Evolutionary conservation across 129 eudicot species (phyloP).

Genomic region (sunflower (Helianthus annuus)): HanXRQr2.0-SUNRISE NC_035441.2:169925119-169925618

Average conservation of each 20-base stretch:
- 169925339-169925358: conserved; percentile 75
- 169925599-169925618: conserved; percentile 59
- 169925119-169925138: conserved; percentile 79
- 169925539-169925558: conserved; percentile 83
- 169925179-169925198: conserved; percentile 83
- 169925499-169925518: conserved; percentile 67
- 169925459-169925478: conserved; percentile 38
- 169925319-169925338: conserved; percentile 38
- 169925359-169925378: conserved; percentile 84
- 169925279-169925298: conserved; percentile 82
- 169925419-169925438: conserved; percentile 63
- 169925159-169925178: conserved; percentile 84
- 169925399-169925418: conserved; percentile 53
- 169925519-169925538: conserved; percentile 67
- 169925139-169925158: conserved; percentile 92
- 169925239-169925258: conserved; percentile 81
- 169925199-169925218: conserved; percentile 18
- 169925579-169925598: conserved; percentile 75
- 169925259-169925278: conserved; percentile 80
- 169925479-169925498: conserved; percentile 44
- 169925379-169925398: conserved; percentile 67
- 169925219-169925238: conserved; percentile 35
- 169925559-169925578: conserved; percentile 94
- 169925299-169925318: conserved; percentile 70
- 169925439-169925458: conserved; percentile 52